phyloP scores from a whole-genome alignment of 1,284 basidiomycete species.

The Naganishia sp. region DNA sequence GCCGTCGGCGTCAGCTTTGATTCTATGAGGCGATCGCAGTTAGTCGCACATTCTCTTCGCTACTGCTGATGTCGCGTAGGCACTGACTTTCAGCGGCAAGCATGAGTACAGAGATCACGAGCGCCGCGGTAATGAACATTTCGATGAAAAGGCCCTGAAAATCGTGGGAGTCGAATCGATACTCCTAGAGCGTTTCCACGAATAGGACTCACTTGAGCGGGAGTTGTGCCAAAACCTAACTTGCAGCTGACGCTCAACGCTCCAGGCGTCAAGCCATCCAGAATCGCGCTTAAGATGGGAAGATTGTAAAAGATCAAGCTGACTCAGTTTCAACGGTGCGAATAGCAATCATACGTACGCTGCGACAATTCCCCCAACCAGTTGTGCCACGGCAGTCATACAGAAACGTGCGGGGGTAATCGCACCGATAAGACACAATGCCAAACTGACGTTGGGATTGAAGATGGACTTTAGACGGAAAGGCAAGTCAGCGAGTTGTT shows the following conservation, averaged over 20 bases:
- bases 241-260: constrained; percentile 62
- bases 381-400: constrained; percentile 65
- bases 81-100: constrained; percentile 62
- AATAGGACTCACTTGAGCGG: constrained; percentile 29
- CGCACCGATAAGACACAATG: constrained; percentile 63
- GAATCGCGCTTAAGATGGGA: constrained; percentile 55
- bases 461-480: constrained; percentile 53
- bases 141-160: constrained; percentile 65
- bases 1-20: constrained; percentile 66
- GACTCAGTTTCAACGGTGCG: too few species aligned
- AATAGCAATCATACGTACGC: constrained; percentile 15
- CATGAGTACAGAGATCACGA: constrained; percentile 57
- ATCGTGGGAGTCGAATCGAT: constrained; percentile 21
- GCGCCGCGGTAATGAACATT: constrained; percentile 66
- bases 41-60: constrained; percentile 43
- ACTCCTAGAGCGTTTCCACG: not conserved
- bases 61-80: not conserved
- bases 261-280: constrained; percentile 64
- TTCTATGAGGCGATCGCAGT: constrained; percentile 1
- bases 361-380: constrained; percentile 46
- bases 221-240: constrained; percentile 38
- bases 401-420: constrained; percentile 65
- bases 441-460: constrained; percentile 69
- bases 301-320: not conserved
- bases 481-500: constrained; percentile 39